Evolutionary conservation across 805 yeast genomes (phyloP), one percentile per base, ranked within the genome.

Genomic region (Tetrapisispora namnaoensis): DNA sequence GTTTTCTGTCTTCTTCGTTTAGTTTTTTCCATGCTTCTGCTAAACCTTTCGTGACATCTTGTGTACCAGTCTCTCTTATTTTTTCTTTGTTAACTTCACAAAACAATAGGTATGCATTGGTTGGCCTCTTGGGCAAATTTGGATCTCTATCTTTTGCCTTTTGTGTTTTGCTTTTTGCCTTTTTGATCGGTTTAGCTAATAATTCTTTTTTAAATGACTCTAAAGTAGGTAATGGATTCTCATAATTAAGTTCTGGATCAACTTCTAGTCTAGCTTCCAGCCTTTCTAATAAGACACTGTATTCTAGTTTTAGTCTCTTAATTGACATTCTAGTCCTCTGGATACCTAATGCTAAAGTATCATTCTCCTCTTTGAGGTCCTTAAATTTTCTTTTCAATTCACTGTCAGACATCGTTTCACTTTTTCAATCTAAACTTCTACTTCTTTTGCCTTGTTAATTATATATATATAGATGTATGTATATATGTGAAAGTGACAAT

Each of bases 21-120:
- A 90, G 72, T 46, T 70, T 72, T 59, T 86, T 86, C 97, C 97
- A 90, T 4, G 83, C 82, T 53, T 86, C 96, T 1, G 95, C 80
- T 70, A 90, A 71, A 16, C 83, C 83, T 58, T 78, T 82, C 2
- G 95, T 82, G 42, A 86, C 71, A 61, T 90, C 96, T 37, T 68
- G 68, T 30, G 73, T 71, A 10, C 80, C 82, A 52, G 76, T 78
- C 45, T 75, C 73, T 52, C 78, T 79, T 37, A 87, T 75, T 45
- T 76, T 72, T 43, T 86, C 95, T 65, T 86, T 86, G 60, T 87
- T 95, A 69, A 77, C 69, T 51, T 90, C 97, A 67, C 96, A 90
- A 61, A 84, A 89, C 48, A 87, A 77, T 53, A 87, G 71, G 60
- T 89, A 90, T 5, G 96, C 95, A 65, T 89, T 90, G 3, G 93